Conservation (phyloP, 768 basidiomycete species). For the Panellus pusillus region DNA sequence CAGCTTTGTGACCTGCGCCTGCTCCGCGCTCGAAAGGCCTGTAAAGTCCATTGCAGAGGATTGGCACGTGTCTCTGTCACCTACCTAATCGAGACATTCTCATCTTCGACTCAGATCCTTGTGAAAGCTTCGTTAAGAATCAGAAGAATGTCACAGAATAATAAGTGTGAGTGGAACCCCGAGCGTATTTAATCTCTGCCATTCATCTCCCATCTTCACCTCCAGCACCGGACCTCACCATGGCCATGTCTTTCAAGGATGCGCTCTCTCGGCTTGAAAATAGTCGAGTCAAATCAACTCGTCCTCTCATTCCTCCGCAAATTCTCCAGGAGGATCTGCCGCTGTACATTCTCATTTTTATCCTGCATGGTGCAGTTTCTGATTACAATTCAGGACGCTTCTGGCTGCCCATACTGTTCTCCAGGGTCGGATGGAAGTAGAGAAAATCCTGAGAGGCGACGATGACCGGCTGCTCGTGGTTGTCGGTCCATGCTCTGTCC, state of each 20-base stretch:
- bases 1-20: constrained; percentile 92
- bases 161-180: constrained; percentile 10
- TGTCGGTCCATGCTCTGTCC: constrained; percentile 94
- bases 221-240: constrained; percentile 46
- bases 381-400: constrained; percentile 53
- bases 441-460: constrained; percentile 77
- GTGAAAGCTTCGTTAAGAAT: background rate
- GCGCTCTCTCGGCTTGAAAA: constrained; percentile 84
- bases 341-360: constrained; percentile 48
- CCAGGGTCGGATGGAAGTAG: constrained; percentile 76
- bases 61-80: background rate
- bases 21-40: constrained; percentile 83
- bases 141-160: background rate
- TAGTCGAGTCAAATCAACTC: constrained; percentile 78
- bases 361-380: background rate
- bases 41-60: constrained; percentile 80
- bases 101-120: constrained; percentile 1
- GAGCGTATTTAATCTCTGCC: background rate
- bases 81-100: constrained; percentile 1
- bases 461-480: constrained; percentile 94
- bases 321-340: constrained; percentile 94
- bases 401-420: constrained; percentile 85
- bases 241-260: constrained; percentile 77
- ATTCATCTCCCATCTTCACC: background rate
- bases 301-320: constrained; percentile 92